A percentile compares a stretch with the other conserved stretches of the same genome.
phyloP scores from a whole-genome alignment of 1,284 basidiomycete genomes.

The Calocybe gambosa region DNA sequence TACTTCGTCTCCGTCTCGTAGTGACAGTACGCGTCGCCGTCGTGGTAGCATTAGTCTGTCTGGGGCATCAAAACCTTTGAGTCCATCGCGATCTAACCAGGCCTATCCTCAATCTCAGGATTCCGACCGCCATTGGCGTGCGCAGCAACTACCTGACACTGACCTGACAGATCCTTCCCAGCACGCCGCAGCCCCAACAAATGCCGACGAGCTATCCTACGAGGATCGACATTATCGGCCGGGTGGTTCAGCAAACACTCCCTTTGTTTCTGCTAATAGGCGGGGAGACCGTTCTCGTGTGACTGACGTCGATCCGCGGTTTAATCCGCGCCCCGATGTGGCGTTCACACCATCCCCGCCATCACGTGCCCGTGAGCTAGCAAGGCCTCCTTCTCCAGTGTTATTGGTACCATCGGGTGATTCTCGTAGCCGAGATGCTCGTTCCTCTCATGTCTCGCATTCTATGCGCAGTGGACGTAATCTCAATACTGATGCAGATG shows the following conservation, averaged over 20 bases:
- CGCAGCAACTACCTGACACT: slow-evolving; percentile 19
- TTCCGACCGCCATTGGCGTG: slow-evolving; percentile 17
- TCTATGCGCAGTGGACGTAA: slow-evolving; percentile 18
- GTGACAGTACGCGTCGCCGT: slow-evolving; percentile 17
- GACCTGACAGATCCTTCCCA: slow-evolving; percentile 24
- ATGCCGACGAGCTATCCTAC: slow-evolving; percentile 33
- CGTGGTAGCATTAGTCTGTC: slow-evolving; percentile 19
- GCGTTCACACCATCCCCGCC: slow-evolving; percentile 20
- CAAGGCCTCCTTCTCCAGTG: slow-evolving; percentile 24
- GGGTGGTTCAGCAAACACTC: slow-evolving; percentile 23
- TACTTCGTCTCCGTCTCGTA: slow-evolving; percentile 15
- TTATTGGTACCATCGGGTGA: slow-evolving; percentile 12
- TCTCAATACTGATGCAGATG: slow-evolving; percentile 26
- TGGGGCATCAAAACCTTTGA: slow-evolving; percentile 17
- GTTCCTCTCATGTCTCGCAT: slow-evolving; percentile 21
- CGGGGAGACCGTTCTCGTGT: slow-evolving; percentile 16
- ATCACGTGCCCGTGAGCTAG: slow-evolving; percentile 22
- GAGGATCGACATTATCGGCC: slow-evolving; percentile 65
- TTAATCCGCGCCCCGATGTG: slow-evolving; percentile 16
- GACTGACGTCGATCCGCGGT: slow-evolving; percentile 12
- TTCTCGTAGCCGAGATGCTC: slow-evolving; percentile 18
- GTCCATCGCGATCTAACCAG: slow-evolving; percentile 22
- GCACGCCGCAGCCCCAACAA: slow-evolving; percentile 13
- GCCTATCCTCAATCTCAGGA: slow-evolving; percentile 23
- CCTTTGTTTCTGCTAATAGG: slow-evolving; percentile 20